These are phyloP conservation scores for Aphanomyces stellatus DNA, from an alignment of 352 stramenopile genomes.

Conservation along the genomic window DNA sequence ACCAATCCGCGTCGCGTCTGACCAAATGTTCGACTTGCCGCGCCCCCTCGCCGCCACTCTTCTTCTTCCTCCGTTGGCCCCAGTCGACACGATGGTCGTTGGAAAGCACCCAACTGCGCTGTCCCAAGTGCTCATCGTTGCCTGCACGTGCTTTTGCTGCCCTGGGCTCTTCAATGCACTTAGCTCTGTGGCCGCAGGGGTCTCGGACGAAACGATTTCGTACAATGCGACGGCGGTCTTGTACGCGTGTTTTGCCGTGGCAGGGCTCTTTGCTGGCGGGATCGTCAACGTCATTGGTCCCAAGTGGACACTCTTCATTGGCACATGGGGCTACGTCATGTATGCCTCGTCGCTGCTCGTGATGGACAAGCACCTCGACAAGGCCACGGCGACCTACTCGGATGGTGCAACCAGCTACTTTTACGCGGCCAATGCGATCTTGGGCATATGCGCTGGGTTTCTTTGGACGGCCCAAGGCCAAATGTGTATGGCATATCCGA, in stretches of 20 bases:
- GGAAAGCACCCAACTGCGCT: neutral
- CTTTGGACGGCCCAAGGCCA: constrained; percentile 72
- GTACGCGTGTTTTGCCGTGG: constrained; percentile 52
- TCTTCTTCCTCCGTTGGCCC: too few relatives aligned
- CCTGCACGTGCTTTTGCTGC: constrained; percentile 40
- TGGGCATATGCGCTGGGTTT: constrained; percentile 51
- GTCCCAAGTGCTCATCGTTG: constrained; percentile 32
- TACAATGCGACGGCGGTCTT: constrained; percentile 38
- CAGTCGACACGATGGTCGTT: too few relatives aligned
- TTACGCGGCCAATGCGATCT: constrained; percentile 28
- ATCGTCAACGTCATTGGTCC: constrained; percentile 40
- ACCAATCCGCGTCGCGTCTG: too few relatives aligned
- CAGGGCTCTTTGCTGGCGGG: constrained; percentile 35
- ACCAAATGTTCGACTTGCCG: too few relatives aligned
- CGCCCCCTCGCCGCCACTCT: too few relatives aligned
- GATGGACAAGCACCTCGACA: constrained; percentile 23
- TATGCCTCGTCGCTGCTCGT: constrained; percentile 42
- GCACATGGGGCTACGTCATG: constrained; percentile 47
- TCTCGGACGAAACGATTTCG: constrained; percentile 31
- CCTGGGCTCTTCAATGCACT: constrained; percentile 49
- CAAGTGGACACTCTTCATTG: constrained; percentile 37
- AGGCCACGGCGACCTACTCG: neutral
- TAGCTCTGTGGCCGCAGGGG: constrained; percentile 33
- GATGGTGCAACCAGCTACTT: constrained; percentile 3
- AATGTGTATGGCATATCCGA: constrained; percentile 55